Conservation (phyloP, 2,329 filamentous ascomycete genomes). For the Fusarium zealandicum region DNA sequence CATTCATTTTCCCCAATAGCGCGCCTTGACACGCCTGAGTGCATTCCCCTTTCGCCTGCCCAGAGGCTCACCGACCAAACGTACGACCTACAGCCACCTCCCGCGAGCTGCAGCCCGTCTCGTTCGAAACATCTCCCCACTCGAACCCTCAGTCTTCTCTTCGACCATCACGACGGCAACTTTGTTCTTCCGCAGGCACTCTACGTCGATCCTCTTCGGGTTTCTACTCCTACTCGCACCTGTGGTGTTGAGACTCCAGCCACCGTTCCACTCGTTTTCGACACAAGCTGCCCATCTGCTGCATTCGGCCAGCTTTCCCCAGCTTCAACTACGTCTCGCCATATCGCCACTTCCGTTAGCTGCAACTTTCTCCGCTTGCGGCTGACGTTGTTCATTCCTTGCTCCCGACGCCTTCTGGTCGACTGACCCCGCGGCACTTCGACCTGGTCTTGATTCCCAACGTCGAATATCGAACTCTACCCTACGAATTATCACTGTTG, state of each 20-base stretch:
- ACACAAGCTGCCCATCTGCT: conserved; percentile 29
- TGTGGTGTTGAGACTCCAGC: conserved; percentile 39
- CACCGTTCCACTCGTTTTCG: conserved; percentile 34
- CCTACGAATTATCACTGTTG: conserved; percentile 6
- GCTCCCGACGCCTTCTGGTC: conserved; percentile 19
- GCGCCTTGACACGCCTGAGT: conserved; percentile 27
- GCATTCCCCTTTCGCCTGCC: conserved; percentile 28
- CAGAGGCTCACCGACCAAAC: conserved; percentile 26
- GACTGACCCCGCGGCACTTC: conserved; percentile 9
- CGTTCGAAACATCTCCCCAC: conserved; percentile 4
- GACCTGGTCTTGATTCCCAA: conserved; percentile 7
- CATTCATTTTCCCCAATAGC: conserved; percentile 29
- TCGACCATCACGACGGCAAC: conserved; percentile 18
- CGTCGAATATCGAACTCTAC: conserved; percentile 14
- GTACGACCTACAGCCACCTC: conserved; percentile 18
- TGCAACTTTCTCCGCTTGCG: conserved; percentile 31
- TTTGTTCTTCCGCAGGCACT: conserved; percentile 6
- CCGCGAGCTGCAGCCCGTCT: conserved; percentile 1
- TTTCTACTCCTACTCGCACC: conserved; percentile 35
- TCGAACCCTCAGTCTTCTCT: conserved; percentile 12
- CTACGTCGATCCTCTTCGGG: conserved; percentile 13
- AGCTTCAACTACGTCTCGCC: conserved; percentile 24
- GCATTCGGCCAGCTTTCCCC: conserved; percentile 37
- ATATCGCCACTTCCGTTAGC: conserved; percentile 25
- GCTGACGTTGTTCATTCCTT: conserved; percentile 31